Evolutionary conservation across 192 early-diverging fungal genomes (phyloP), one percentile per base, ranked within the genome.

Genomic region (Coemansia sp.): DNA sequence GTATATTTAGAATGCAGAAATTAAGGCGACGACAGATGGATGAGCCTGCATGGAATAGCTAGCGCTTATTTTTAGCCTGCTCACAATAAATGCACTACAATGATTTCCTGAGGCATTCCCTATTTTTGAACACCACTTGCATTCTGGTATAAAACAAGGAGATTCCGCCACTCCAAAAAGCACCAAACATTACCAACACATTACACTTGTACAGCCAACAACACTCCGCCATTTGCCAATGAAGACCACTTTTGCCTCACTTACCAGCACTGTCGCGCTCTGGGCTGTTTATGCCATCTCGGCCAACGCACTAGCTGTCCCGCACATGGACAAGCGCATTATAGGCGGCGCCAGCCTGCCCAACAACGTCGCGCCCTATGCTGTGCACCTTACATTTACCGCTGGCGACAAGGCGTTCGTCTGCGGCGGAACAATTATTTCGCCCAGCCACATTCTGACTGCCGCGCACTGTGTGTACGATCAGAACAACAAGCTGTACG

Each of bases 371-470:
- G 67, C 54, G 1, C 54, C 67, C 2, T 68, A 37, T 10, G 58
- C 41, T 3, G 67, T 61, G 10, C 50, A 19, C 2, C 41, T 68
- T 8, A 17, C 22, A 0, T 29, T 43, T n/a, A 41, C 29, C 15
- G 33, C n/a, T 5, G 32, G 32, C 12, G n/a, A 54, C 6, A 17
- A 19, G 35, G 52, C 38, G 10, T 56, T 29, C 10, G 14, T 40
- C 12, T 68, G 67, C 38, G 67, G 67, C 15, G 67, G 59, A 35
- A 68, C 67, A 6, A 43, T 68, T 6, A 62, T 68, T 22, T 68
- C 67, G 12, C 32, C 60, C 22, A 17, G 7, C 1, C 55, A 62
- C 29, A 54, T 68, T 10, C 19, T 68, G 37, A 68, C 67, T 18
- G 67, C 67, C 1, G 67, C 59, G 7, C 67, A 68, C 36, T 68